Evolutionary conservation across 495 filamentous ascomycete species (phyloP).

Genomic region (Daldinia vernicosa): DNA sequence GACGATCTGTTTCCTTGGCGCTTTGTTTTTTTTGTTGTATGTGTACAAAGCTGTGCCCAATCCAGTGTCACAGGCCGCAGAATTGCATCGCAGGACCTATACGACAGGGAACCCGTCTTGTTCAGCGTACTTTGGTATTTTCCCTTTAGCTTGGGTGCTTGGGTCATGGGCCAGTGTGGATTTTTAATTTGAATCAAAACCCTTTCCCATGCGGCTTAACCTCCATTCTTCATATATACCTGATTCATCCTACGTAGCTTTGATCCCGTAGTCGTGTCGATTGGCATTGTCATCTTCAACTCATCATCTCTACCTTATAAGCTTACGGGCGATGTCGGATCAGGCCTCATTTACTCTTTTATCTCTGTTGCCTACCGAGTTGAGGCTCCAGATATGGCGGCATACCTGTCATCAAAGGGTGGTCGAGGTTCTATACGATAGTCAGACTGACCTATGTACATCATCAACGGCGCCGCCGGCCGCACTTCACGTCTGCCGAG

Average conservation of each 20-base stretch:
- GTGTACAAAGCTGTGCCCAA: slow-evolving; percentile 29
- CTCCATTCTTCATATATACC: slow-evolving; percentile 22
- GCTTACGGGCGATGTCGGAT: slow-evolving; percentile 25
- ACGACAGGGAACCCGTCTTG: slow-evolving; percentile 28
- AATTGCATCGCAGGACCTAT: slow-evolving; percentile 24
- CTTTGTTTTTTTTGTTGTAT: slow-evolving; percentile 13
- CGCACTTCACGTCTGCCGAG: slow-evolving; percentile 53
- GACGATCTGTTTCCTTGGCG: slow-evolving; percentile 40
- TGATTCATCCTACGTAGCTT: slow-evolving; percentile 21
- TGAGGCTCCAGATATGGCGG: slow-evolving; percentile 61
- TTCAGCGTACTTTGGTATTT: slow-evolving; percentile 15
- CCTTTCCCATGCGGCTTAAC: slow-evolving; percentile 24
- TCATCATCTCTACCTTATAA: slow-evolving; percentile 7
- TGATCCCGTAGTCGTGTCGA: slow-evolving; percentile 10
- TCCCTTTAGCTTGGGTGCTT: slow-evolving; percentile 20
- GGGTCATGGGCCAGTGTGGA: slow-evolving; percentile 27
- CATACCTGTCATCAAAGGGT: slow-evolving; percentile 52
- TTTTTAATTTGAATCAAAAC: slow-evolving; percentile 18
- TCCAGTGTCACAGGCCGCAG: slow-evolving; percentile 23
- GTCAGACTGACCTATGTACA: slow-evolving; percentile 44
- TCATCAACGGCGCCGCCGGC: slow-evolving; percentile 52
- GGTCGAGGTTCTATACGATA: slow-evolving; percentile 53
- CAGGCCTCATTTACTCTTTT: slow-evolving; percentile 53
- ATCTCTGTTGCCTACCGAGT: slow-evolving; percentile 54
- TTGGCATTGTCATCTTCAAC: not conserved